These are phyloP conservation scores for Neonectria coccinea DNA, from an alignment of 2,329 filamentous ascomycete genomes.

Conservation along the genomic window DNA sequence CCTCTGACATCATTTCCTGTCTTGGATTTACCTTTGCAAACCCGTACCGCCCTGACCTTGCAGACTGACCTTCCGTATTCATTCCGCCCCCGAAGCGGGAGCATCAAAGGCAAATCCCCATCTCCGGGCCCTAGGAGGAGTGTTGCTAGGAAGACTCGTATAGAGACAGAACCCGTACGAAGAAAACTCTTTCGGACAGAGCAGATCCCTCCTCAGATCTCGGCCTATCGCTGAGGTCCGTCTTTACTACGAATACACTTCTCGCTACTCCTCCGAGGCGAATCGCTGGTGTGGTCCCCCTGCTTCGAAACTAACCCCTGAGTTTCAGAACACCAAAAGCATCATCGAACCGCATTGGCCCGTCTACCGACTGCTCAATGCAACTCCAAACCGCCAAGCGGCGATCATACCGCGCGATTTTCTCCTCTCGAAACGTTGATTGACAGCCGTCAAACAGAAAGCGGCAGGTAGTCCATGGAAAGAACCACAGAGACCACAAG, in stretches of 20 bases:
- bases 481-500: constrained; percentile 1
- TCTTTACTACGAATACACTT: constrained; percentile 1
- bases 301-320: constrained; percentile 35
- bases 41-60: constrained; percentile 1
- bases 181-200: neutral
- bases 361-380: constrained; percentile 12
- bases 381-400: constrained; percentile 28
- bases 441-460: constrained; percentile 11
- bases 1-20: constrained; percentile 12
- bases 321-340: constrained; percentile 41
- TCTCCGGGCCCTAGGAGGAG: neutral
- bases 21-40: constrained; percentile 3
- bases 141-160: neutral
- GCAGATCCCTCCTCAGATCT: constrained; percentile 12
- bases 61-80: constrained; percentile 4
- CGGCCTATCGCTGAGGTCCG: constrained; percentile 16
- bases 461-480: constrained; percentile 2
- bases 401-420: constrained; percentile 21
- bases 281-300: constrained; percentile 18
- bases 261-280: neutral
- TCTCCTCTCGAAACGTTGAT: constrained; percentile 18
- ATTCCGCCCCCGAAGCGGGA: constrained; percentile 8
- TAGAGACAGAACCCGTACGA: too few species aligned
- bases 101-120: constrained; percentile 5
- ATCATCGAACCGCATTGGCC: constrained; percentile 29